phyloP scores from a whole-genome alignment of 345 rosid genomes.

The Eutrema heterophyllum region DNA sequence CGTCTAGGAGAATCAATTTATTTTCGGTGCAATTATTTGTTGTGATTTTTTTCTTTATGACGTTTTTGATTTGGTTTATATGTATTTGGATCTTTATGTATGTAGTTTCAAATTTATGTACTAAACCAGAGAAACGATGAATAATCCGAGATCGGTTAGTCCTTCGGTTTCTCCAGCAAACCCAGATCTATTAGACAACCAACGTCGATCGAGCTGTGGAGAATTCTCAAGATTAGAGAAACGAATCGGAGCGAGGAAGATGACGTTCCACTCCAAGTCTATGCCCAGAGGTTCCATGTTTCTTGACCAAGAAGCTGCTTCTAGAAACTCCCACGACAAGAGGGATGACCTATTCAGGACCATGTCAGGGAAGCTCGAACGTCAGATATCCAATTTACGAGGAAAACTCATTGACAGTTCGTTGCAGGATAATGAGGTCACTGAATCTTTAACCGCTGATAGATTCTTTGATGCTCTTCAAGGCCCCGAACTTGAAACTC shows the following conservation, averaged over 20 bases:
- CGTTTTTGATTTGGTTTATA: too few relatives aligned
- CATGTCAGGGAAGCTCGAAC: constrained; percentile 82
- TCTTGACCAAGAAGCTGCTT: constrained; percentile 14
- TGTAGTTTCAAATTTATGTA: not conserved
- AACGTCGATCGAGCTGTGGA: not conserved
- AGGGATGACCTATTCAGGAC: constrained; percentile 83
- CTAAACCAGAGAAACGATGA: constrained; percentile 15
- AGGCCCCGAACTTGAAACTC: constrained; percentile 87
- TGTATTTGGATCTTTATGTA: not conserved
- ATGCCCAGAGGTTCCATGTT: constrained; percentile 42
- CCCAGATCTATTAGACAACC: constrained; percentile 8
- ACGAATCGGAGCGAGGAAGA: constrained; percentile 13
- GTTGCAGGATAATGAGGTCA: constrained; percentile 33
- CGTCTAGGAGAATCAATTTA: too few relatives aligned
- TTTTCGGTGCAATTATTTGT: too few relatives aligned
- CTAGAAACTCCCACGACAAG: constrained; percentile 42
- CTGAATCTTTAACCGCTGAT: constrained; percentile 58
- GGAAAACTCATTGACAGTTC: constrained; percentile 38
- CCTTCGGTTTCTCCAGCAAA: constrained; percentile 8
- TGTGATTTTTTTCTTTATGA: too few relatives aligned
- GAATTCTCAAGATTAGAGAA: constrained; percentile 22
- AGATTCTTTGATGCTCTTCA: constrained; percentile 77
- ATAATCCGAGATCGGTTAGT: constrained; percentile 3
- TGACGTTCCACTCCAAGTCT: constrained; percentile 57
- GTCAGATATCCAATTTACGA: constrained; percentile 58